Percentiles rank a stretch among this genome's conserved stretches.
phyloP scores from a whole-genome alignment of 1,284 basidiomycete genomes.

The Thelephora terrestris region DNA sequence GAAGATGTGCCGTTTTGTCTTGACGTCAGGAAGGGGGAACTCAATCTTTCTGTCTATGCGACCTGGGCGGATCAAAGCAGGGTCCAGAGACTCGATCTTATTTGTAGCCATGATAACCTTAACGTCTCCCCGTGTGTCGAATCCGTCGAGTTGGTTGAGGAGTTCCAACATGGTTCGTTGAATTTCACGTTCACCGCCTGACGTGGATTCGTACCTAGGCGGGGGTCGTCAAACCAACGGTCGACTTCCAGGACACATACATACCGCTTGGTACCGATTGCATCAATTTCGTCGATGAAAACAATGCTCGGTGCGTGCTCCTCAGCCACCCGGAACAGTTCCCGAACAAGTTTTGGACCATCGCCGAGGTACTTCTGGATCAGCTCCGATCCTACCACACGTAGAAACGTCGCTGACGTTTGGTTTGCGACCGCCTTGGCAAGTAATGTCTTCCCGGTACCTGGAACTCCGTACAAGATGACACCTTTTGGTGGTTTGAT shows the following conservation, averaged over 20 bases:
- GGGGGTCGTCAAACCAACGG: constrained; percentile 7
- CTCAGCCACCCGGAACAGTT: constrained; percentile 94
- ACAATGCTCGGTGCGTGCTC: constrained; percentile 98
- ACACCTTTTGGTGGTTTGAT: constrained; percentile 99
- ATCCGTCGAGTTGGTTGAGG: constrained; percentile 96
- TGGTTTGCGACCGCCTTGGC: constrained; percentile 99
- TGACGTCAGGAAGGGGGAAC: constrained; percentile 89
- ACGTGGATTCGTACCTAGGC: constrained; percentile 85
- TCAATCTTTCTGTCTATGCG: constrained; percentile 99
- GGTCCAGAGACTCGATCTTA: constrained; percentile 91
- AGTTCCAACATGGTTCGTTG: constrained; percentile 99
- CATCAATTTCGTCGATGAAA: constrained; percentile 99
- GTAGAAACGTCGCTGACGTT: constrained; percentile 96
- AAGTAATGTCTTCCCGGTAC: constrained; percentile 96
- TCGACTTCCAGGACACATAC: constrained; percentile 16
- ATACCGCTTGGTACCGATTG: constrained; percentile 95
- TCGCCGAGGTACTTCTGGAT: constrained; percentile 99
- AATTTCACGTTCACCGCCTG: constrained; percentile 96
- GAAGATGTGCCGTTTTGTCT: constrained; percentile 98
- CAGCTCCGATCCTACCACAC: constrained; percentile 95
- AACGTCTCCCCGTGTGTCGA: constrained; percentile 97
- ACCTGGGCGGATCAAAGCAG: constrained; percentile 94
- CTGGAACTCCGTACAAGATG: constrained; percentile 96
- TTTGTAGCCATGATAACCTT: constrained; percentile 96
- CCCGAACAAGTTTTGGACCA: constrained; percentile 97